Percentiles rank a stretch among this genome's conserved stretches.
Conservation (phyloP, 345 rosid species). For the Laguncularia racemosa region DNA sequence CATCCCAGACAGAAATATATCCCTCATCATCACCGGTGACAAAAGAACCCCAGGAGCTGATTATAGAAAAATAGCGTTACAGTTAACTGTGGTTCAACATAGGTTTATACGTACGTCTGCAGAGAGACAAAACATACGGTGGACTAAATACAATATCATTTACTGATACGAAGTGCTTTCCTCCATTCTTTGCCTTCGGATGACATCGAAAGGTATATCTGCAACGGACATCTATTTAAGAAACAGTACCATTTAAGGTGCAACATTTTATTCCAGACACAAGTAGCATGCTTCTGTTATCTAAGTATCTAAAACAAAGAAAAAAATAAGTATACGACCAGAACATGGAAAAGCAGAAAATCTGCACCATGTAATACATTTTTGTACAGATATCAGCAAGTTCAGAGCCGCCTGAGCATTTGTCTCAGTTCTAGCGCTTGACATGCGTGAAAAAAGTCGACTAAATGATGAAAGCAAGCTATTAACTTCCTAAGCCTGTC, state of each 20-base stretch:
- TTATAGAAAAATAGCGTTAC: constrained; percentile 8
- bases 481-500: background rate
- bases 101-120: background rate
- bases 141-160: constrained; percentile 68
- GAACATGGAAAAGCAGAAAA: no score
- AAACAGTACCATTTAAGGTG: no score
- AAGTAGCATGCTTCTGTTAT: no score
- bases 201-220: constrained; percentile 73
- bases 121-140: constrained; percentile 30
- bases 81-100: constrained; percentile 6
- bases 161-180: constrained; percentile 41
- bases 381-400: no score
- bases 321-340: no score
- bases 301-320: no score
- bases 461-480: no score
- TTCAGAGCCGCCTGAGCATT: no score
- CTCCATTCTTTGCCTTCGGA: constrained; percentile 66
- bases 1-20: constrained; percentile 57
- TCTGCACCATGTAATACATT: no score
- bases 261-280: no score
- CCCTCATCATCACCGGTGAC: constrained; percentile 81
- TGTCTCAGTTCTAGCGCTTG: no score
- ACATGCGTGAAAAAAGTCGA: no score
- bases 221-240: constrained; percentile 7
- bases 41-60: constrained; percentile 49